Evolutionary conservation across 306 rosid genomes (phyloP), one percentile per base, ranked within the genome.

Genomic region (Quercus engelmannii): DNA sequence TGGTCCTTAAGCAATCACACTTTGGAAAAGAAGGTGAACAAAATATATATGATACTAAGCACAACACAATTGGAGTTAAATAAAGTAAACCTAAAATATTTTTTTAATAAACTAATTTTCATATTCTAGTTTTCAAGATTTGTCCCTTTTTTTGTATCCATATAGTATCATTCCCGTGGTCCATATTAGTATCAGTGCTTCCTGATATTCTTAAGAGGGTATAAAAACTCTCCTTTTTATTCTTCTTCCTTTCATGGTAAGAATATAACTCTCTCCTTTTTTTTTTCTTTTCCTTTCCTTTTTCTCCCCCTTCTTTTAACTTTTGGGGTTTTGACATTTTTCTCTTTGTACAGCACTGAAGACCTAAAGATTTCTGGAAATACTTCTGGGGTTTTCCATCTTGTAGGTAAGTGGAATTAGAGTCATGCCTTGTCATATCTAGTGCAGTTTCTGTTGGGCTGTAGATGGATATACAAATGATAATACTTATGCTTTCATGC

Each of bases 341-440:
- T 55, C 65, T 69, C 14, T 19, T 71, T 79, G 54, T 86, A 88
- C 95, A 91, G 98, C 5, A 46, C 71, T 6, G 85, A 79, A 78
- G 87, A 84, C 25, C 69, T 83, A 11, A 87, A 86, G 23, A 81
- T 84, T 75, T 85, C 92, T 76, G 81, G 75, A 31, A 87, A 88
- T 28, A 80, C 92, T 71, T 81, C 89, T 58, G 98, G 90, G 18
- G 83, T 85, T 80, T 95, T 95, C 86, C 92, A 83, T 79, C 98
- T 95, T 84, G 67, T 87, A 77, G 93, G 97, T 92, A 87, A 49
- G 88, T 65, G 57, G 75, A 79, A 61, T 75, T 84, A 31, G n/a
- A 79, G 59, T 72, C 63, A 69, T 46, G 10, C 43, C 25, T 55
- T 13, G 43, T 63, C 26, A 55, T 49, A 68, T 25, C 49, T 78